Conservation (phyloP, 129 eudicot species). For the Flaveria trinervia region DNA sequence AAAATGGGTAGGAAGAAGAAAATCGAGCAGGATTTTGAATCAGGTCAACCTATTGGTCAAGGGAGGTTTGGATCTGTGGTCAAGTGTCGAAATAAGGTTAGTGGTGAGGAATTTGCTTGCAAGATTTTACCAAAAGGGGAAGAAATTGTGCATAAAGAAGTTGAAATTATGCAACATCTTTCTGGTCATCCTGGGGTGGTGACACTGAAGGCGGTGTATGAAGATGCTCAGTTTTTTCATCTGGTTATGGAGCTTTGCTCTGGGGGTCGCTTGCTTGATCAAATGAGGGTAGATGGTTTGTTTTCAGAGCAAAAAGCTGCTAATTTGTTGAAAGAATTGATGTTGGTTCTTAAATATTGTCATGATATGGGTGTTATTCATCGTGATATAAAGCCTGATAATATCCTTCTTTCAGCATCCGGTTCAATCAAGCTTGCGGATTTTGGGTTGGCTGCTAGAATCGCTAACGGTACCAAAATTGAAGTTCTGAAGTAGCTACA, state of each 20-base stretch:
- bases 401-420: constrained; percentile 47
- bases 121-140: constrained; percentile 54
- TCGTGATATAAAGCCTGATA: constrained; percentile 61
- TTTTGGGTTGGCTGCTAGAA: constrained; percentile 64
- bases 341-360: constrained; percentile 61
- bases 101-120: constrained; percentile 50
- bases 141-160: constrained; percentile 60
- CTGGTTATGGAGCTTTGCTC: constrained; percentile 60
- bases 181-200: constrained; percentile 64
- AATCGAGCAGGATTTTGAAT: constrained; percentile 47
- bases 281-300: constrained; percentile 47
- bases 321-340: constrained; percentile 46
- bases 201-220: constrained; percentile 52
- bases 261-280: constrained; percentile 57
- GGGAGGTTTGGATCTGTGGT: constrained; percentile 64
- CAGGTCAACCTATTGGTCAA: constrained; percentile 43
- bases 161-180: constrained; percentile 65
- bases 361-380: constrained; percentile 73
- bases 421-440: constrained; percentile 65
- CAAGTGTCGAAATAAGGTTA: constrained; percentile 38
- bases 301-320: constrained; percentile 55
- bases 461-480: constrained; percentile 43
- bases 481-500: not conserved
- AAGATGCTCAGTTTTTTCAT: constrained; percentile 47
- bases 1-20: constrained; percentile 55